Conservation (phyloP, 306 rosid species). For the Prunus kanzakura region DNA sequence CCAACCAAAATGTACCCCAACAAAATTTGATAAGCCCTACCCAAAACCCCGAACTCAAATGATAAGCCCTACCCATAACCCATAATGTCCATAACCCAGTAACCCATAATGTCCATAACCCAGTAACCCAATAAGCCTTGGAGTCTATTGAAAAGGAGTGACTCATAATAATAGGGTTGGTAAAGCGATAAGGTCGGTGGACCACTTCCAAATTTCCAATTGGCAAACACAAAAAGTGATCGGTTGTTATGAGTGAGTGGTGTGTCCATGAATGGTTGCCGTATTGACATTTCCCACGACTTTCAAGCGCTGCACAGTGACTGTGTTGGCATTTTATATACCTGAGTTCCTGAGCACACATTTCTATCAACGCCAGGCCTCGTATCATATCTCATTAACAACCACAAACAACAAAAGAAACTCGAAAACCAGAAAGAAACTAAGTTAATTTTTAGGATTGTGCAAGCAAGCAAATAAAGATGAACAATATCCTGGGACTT, state of each 20-base stretch:
- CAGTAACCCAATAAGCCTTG: too few species aligned
- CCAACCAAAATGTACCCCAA: neutral
- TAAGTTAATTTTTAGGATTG: neutral
- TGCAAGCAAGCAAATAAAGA: neutral
- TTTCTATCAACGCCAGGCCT: too few species aligned
- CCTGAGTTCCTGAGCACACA: too few species aligned
- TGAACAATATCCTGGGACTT: slow-evolving; percentile 58
- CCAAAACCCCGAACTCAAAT: neutral
- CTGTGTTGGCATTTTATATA: neutral
- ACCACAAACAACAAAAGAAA: neutral
- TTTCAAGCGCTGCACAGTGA: neutral
- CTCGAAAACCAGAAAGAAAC: neutral
- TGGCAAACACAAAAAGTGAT: neutral
- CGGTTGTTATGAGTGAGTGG: neutral
- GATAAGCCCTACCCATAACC: too few species aligned
- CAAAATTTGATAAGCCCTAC: neutral
- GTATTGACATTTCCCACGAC: neutral
- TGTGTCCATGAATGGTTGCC: neutral
- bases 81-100: neutral
- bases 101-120: neutral
- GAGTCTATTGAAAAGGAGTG: too few species aligned
- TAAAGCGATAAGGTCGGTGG: slow-evolving; percentile 11
- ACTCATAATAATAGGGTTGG: neutral
- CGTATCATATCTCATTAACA: neutral
- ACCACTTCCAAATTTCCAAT: neutral